These are phyloP conservation scores for Nannochloropsis oceanica DNA, from an alignment of 108 stramenopile genomes.

Conservation along the genomic window DNA sequence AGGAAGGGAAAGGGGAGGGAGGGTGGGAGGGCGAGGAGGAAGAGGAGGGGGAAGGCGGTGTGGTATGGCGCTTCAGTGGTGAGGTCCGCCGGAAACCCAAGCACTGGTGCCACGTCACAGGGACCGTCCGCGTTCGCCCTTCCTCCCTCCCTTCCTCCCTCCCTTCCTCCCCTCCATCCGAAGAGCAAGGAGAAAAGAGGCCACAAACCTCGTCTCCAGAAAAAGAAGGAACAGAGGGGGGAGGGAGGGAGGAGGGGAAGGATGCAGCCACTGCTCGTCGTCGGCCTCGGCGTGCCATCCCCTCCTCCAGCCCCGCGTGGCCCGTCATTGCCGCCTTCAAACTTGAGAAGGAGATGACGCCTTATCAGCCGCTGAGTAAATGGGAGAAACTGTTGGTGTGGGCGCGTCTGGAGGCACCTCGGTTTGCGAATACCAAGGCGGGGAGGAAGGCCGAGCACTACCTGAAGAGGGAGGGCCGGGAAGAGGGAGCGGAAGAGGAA, in stretches of 20 bases:
- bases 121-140: conserved; percentile 4
- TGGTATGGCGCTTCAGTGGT: background rate
- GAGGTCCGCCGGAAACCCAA: background rate
- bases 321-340: conserved; percentile 7
- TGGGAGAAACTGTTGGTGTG: background rate
- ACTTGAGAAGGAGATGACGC: background rate
- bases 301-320: conserved; percentile 2
- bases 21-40: background rate
- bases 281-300: background rate
- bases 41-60: background rate
- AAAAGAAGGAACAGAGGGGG: too few species aligned
- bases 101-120: background rate
- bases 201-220: background rate
- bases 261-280: too few species aligned
- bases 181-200: background rate
- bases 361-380: background rate
- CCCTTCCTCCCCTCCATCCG: background rate
- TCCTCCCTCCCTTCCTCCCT: background rate
- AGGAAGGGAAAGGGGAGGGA: background rate
- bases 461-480: background rate
- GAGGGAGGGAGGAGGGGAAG: too few species aligned
- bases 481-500: background rate
- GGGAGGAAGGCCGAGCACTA: background rate
- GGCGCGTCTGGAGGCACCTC: background rate
- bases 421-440: background rate